A percentile compares a stretch with the other conserved stretches of the same genome.
These are phyloP conservation scores for Conticribra guillardii DNA, from an alignment of 108 stramenopile species.

Conservation along the genomic window DNA sequence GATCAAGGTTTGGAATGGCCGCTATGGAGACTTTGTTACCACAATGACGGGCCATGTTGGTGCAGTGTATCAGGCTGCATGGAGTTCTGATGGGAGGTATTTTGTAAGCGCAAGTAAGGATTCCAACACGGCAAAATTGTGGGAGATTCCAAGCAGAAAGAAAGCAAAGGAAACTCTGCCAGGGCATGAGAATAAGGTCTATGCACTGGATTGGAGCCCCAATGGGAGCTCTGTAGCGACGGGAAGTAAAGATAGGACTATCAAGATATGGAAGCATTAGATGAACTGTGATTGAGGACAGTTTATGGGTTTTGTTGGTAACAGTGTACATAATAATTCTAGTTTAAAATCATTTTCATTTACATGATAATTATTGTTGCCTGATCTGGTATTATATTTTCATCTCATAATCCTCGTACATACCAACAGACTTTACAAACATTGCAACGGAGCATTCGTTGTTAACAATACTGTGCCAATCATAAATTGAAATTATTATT, in stretches of 20 bases:
- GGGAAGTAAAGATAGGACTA: conserved; percentile 98
- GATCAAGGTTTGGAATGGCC: conserved; percentile 98
- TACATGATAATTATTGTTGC: too few relatives aligned
- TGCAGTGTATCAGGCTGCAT: conserved; percentile 96
- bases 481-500: too few relatives aligned
- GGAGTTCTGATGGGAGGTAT: conserved; percentile 92
- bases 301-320: too few relatives aligned
- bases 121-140: conserved; percentile 97
- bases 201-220: conserved; percentile 99
- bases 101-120: conserved; percentile 97
- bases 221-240: conserved; percentile 95
- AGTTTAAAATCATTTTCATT: too few relatives aligned
- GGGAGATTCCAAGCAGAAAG: conserved; percentile 90
- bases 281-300: too few relatives aligned
- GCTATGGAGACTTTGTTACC: conserved; percentile 91
- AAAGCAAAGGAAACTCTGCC: conserved; percentile 91
- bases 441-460: too few relatives aligned
- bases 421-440: too few relatives aligned
- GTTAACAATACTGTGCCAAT: too few relatives aligned
- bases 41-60: conserved; percentile 99
- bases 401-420: too few relatives aligned
- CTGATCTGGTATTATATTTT: too few relatives aligned
- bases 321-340: too few relatives aligned
- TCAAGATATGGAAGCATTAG: too few relatives aligned
- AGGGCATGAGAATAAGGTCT: conserved; percentile 99